A percentile compares a stretch with the other conserved stretches of the same genome.
Evolutionary conservation across 768 basidiomycete species (phyloP).

Genomic region (Termitomyces sp.): DNA sequence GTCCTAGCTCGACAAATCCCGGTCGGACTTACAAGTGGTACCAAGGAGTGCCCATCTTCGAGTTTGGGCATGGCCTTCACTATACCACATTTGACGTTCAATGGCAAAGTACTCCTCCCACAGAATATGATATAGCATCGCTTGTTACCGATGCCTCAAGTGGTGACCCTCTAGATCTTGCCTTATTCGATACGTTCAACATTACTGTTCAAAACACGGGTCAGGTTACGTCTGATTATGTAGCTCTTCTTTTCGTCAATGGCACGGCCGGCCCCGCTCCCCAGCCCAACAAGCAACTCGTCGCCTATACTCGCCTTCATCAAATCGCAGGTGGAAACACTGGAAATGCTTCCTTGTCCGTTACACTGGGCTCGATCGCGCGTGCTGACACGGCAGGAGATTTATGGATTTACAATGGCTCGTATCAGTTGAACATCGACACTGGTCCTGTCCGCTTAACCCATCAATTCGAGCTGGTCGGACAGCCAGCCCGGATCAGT

Average conservation of each 20-base stretch:
- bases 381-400: conserved; percentile 42
- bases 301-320: conserved; percentile 38
- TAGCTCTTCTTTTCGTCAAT: conserved; percentile 45
- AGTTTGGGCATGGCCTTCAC: conserved; percentile 51
- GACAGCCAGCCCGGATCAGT: conserved; percentile 32
- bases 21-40: conserved; percentile 59
- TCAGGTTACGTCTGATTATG: conserved; percentile 44
- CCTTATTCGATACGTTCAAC: conserved; percentile 42
- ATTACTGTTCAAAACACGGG: conserved; percentile 45
- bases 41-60: conserved; percentile 41
- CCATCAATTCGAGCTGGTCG: conserved; percentile 36
- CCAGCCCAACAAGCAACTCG: conserved; percentile 44
- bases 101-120: conserved; percentile 29
- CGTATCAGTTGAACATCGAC: conserved; percentile 38
- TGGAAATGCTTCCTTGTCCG: conserved; percentile 26
- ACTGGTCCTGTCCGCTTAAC: conserved; percentile 30
- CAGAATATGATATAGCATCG: conserved; percentile 33
- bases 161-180: conserved; percentile 30
- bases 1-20: conserved; percentile 40
- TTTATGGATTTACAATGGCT: conserved; percentile 40
- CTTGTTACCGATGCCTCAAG: conserved; percentile 24
- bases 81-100: conserved; percentile 42
- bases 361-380: conserved; percentile 44
- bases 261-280: conserved; percentile 43
- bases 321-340: conserved; percentile 20